Base-by-base conservation (phyloP, 2,329 filamentous ascomycete genomes). In the Cadophora sp. region DNA sequence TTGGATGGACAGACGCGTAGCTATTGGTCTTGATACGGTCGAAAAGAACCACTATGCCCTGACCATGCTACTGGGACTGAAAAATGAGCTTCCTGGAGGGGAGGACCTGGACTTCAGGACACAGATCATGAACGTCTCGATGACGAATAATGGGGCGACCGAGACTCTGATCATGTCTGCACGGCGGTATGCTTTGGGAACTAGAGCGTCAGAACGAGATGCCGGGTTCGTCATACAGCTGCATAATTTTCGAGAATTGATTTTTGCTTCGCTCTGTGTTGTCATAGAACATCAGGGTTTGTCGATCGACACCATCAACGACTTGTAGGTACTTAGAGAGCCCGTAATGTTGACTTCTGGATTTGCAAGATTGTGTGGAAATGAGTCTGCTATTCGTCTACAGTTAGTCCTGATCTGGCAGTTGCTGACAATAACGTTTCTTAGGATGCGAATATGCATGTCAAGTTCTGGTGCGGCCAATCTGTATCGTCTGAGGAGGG, bases 11-110 rank as follows among this genome's bases (percentile, higher is more conserved):
- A 53, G 50, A 9, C 50, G 50, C 5, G 33, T 53, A 1, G 50
- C 50, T 16, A 53, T 53, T 24, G 50, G 50, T 53, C 50, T 53
- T 33, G 50, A 53, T 5, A 18, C 50, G 4, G 50, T 53, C 24
- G 50, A 53, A 16, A 33, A 53, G 50, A 53, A 53, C 16, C 50
- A 53, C 33, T 33, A 53, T 33, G 50, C 50, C 6, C 50, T 53
- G 1, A n/a, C 24, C 24, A 53, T 53, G 50, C 27, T 53, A 1
- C 14, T 53, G 2, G 50, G 50, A 2, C 27, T 53, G 24, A n/a
- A 33, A 18, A 53, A 33, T n/a, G 50, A 33, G 27, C 50, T 53
- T n/a, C 3, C 50, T 53, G 27, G 24, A 53, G 50, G 27, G 8
- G 14, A 53, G 4, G 50, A n/a, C 30, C 0, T 13, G 5, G 14